phyloP scores from a whole-genome alignment of 306 rosid species.

The Pachyrhizus erosus region DNA sequence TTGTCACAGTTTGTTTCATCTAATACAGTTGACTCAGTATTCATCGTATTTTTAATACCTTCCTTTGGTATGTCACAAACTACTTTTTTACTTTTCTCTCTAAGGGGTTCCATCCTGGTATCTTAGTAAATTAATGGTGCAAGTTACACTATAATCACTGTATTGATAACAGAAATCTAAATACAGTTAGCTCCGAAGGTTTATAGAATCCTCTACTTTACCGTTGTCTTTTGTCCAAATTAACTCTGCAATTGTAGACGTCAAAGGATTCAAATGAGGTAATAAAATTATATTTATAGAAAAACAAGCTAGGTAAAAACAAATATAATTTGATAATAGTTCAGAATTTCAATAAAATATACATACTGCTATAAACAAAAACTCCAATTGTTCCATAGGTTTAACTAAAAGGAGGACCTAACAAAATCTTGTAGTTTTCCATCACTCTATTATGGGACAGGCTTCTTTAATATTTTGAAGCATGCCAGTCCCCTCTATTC shows the following conservation, averaged over 20 bases:
- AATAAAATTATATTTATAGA: background rate
- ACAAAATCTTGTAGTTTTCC: background rate
- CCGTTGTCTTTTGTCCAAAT: background rate
- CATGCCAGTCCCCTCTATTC: background rate
- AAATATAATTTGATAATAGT: background rate
- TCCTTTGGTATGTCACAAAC: constrained; percentile 42
- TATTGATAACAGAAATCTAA: background rate
- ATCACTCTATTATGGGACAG: background rate
- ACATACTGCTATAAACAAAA: background rate
- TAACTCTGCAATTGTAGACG: constrained; percentile 6
- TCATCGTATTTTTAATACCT: background rate
- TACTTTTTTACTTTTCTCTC: constrained; percentile 16
- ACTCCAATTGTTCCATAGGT: background rate
- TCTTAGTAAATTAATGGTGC: background rate
- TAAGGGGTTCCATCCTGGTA: constrained; percentile 39
- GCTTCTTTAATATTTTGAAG: background rate
- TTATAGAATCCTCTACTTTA: background rate
- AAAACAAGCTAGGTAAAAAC: background rate
- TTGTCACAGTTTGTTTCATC: constrained; percentile 33
- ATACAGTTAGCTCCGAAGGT: background rate
- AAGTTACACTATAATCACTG: background rate
- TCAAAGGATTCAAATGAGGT: background rate
- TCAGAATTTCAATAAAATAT: background rate
- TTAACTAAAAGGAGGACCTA: background rate
- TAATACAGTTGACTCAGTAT: constrained; percentile 18